Evolutionary conservation across 2,329 filamentous ascomycete species (phyloP).

Genomic region (Colletotrichum camelliae): DNA sequence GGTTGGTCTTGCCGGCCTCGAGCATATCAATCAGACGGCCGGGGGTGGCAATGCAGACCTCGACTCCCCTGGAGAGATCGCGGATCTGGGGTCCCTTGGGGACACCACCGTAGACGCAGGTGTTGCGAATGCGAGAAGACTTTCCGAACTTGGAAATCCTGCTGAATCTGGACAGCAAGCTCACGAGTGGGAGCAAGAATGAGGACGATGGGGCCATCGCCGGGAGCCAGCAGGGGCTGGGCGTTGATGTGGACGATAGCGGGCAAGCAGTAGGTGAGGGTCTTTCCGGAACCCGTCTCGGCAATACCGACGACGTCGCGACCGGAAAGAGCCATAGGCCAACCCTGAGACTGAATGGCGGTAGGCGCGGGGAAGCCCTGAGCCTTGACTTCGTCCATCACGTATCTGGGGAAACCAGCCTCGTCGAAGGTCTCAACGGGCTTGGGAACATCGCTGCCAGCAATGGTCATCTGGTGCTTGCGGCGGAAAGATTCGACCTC

Average conservation of each 20-base stretch:
- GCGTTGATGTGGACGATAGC: slow-evolving; percentile 99
- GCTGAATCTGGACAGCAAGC: slow-evolving; percentile 96
- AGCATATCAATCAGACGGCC: slow-evolving; percentile 99
- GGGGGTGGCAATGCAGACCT: slow-evolving; percentile 98
- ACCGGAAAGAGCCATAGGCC: slow-evolving; percentile 98
- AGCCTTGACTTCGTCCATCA: slow-evolving; percentile 98
- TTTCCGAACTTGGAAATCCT: slow-evolving; percentile 99
- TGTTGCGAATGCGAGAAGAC: slow-evolving; percentile 97
- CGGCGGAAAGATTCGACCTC: slow-evolving; percentile 91
- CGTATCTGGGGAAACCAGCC: slow-evolving; percentile 94
- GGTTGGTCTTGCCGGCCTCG: slow-evolving; percentile 96
- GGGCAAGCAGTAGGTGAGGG: slow-evolving; percentile 95
- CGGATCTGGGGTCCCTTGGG: slow-evolving; percentile 97
- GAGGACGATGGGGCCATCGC: slow-evolving; percentile 95
- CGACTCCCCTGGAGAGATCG: slow-evolving; percentile 91
- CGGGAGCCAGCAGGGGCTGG: slow-evolving; percentile 91
- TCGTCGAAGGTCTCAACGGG: slow-evolving; percentile 98
- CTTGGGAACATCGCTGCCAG: slow-evolving; percentile 83
- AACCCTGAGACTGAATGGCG: slow-evolving; percentile 96
- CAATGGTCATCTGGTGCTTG: slow-evolving; percentile 82
- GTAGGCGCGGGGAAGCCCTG: slow-evolving; percentile 95
- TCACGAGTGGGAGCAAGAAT: slow-evolving; percentile 97
- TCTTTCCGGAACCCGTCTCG: slow-evolving; percentile 99
- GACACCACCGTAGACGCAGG: slow-evolving; percentile 98
- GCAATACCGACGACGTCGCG: slow-evolving; percentile 99